Conservation (phyloP, 2,329 filamentous ascomycete species). For the Diaporthe destruens region DNA sequence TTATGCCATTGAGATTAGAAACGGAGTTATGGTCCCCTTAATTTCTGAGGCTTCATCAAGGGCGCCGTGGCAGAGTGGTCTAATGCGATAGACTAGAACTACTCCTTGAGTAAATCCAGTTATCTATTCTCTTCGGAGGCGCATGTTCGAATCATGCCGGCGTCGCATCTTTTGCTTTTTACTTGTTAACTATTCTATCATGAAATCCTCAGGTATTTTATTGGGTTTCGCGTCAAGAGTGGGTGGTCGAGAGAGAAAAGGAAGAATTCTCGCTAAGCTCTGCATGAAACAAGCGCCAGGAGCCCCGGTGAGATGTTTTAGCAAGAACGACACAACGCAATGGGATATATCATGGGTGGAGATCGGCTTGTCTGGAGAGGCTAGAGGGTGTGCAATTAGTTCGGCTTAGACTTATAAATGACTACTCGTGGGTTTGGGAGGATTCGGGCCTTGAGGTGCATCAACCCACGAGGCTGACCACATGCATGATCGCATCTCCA, state of each 20-base stretch:
- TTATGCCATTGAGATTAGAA: too few relatives aligned
- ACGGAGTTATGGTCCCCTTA: too few relatives aligned
- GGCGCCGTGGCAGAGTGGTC: slow-evolving; percentile 30
- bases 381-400: not conserved
- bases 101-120: not conserved
- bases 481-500: not conserved
- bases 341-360: not conserved
- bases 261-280: not conserved
- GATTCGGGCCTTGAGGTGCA: not conserved
- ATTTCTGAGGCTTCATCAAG: not conserved
- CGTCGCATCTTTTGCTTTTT: not conserved
- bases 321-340: not conserved
- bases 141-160: slow-evolving; percentile 31
- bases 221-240: not conserved
- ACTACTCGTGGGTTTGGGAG: not conserved
- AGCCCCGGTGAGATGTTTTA: too few relatives aligned
- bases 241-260: too few relatives aligned
- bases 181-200: too few relatives aligned
- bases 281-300: too few relatives aligned
- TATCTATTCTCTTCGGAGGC: slow-evolving; percentile 30
- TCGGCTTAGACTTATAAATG: not conserved
- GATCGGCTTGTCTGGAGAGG: not conserved
- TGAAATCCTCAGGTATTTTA: too few relatives aligned
- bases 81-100: slow-evolving; percentile 28
- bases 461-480: not conserved